Evolutionary conservation across 495 filamentous ascomycete species (phyloP).

Genomic region (Aspergillus diversus): DNA sequence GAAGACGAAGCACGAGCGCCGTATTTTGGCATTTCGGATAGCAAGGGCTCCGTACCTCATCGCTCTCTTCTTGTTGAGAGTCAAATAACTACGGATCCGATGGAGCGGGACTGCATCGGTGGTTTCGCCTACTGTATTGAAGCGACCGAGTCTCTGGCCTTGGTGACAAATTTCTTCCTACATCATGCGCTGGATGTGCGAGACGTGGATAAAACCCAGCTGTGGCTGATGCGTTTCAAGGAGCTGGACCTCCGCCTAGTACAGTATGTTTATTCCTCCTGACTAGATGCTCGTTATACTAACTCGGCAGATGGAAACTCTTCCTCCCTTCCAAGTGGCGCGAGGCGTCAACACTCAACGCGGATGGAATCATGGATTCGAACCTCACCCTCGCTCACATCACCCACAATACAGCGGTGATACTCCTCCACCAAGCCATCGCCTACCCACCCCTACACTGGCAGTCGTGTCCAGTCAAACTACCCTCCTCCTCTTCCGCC

Average conservation of each 20-base stretch:
- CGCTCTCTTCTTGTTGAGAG: background rate
- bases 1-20: slow-evolving; percentile 25
- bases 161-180: slow-evolving; percentile 28
- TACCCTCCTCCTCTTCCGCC: slow-evolving; percentile 24
- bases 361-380: slow-evolving; percentile 30
- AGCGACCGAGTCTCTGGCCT: slow-evolving; percentile 25
- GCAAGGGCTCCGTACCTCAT: slow-evolving; percentile 3
- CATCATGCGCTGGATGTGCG: slow-evolving; percentile 20
- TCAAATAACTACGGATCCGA: background rate
- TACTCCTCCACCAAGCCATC: slow-evolving; percentile 30
- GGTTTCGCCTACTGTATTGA: slow-evolving; percentile 27
- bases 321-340: slow-evolving; percentile 29
- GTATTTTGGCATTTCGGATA: slow-evolving; percentile 30
- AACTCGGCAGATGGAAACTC: slow-evolving; percentile 16
- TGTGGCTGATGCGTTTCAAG: slow-evolving; percentile 26
- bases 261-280: slow-evolving; percentile 7
- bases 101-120: slow-evolving; percentile 22
- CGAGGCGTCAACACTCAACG: slow-evolving; percentile 17
- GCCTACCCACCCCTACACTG: slow-evolving; percentile 30
- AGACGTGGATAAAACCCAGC: slow-evolving; percentile 19
- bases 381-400: slow-evolving; percentile 33
- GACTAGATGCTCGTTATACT: background rate
- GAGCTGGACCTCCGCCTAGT: slow-evolving; percentile 20
- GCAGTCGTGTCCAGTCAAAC: slow-evolving; percentile 23
- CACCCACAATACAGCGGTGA: slow-evolving; percentile 32